Evolutionary conservation across 768 basidiomycete species (phyloP).

Genomic region (Rhodotorula graminis): DNA sequence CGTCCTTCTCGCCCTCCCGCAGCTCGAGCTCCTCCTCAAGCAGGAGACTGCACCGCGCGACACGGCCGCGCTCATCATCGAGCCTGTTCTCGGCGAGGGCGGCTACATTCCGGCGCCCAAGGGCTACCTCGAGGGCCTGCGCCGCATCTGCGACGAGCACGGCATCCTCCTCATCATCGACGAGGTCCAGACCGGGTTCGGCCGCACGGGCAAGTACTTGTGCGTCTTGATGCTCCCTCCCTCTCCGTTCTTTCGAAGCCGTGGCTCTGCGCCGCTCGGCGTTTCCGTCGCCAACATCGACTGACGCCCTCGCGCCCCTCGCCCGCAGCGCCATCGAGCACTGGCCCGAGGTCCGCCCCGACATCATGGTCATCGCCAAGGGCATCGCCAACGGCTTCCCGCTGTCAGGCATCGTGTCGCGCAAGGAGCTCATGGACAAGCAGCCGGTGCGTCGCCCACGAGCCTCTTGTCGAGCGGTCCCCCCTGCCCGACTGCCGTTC

Average conservation of each 20-base stretch:
- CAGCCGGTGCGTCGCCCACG: slow-evolving; percentile 56
- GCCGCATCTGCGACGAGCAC: slow-evolving; percentile 79
- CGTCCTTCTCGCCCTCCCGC: not conserved
- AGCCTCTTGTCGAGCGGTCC: too few relatives aligned
- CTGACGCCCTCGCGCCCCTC: not conserved
- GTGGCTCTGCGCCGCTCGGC: too few relatives aligned
- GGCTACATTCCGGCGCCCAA: slow-evolving; percentile 86
- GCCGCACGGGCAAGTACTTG: slow-evolving; percentile 76
- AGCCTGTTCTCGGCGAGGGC: slow-evolving; percentile 91
- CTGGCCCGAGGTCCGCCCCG: slow-evolving; percentile 76
- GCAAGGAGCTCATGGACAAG: slow-evolving; percentile 73
- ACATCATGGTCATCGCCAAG: slow-evolving; percentile 86
- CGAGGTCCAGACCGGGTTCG: slow-evolving; percentile 74
- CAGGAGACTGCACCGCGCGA: slow-evolving; percentile 80
- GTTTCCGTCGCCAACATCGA: too few relatives aligned
- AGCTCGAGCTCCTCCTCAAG: slow-evolving; percentile 64
- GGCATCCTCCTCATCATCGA: slow-evolving; percentile 71
- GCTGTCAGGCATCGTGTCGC: slow-evolving; percentile 73
- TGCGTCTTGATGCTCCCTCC: slow-evolving; percentile 33
- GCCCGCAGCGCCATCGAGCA: slow-evolving; percentile 54
- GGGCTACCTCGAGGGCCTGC: slow-evolving; percentile 71
- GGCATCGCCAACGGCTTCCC: slow-evolving; percentile 92
- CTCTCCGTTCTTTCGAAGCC: not conserved
- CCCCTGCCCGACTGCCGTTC: too few relatives aligned
- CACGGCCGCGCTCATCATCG: slow-evolving; percentile 87